Conservation (phyloP, 2,329 filamentous ascomycete genomes). For the Whalleya microplaca region DNA sequence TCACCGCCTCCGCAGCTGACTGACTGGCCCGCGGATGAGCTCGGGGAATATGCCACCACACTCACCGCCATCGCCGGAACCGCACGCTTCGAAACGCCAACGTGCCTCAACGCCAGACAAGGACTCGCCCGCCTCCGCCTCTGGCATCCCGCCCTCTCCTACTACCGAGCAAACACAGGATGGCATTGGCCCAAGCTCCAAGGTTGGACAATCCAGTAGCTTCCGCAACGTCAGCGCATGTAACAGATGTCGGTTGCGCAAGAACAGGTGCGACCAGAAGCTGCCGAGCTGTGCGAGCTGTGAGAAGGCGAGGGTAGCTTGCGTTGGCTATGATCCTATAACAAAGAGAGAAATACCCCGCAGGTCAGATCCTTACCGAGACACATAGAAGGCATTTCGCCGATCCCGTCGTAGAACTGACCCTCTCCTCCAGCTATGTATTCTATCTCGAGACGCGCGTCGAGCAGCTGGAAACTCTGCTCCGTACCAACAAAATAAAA, state of each 20-base stretch:
- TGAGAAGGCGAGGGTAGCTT: slow-evolving; percentile 88
- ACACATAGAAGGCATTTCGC: neutral
- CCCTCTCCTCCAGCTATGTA: slow-evolving; percentile 69
- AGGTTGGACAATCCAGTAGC: slow-evolving; percentile 62
- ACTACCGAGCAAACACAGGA: slow-evolving; percentile 36
- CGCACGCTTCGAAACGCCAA: slow-evolving; percentile 60
- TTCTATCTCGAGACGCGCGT: slow-evolving; percentile 91
- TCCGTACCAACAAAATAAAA: slow-evolving; percentile 69
- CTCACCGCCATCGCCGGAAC: slow-evolving; percentile 53
- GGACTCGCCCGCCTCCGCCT: slow-evolving; percentile 45
- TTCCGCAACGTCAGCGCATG: slow-evolving; percentile 93
- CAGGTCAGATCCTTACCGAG: slow-evolving; percentile 63
- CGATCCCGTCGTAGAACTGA: slow-evolving; percentile 18
- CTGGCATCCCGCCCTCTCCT: slow-evolving; percentile 41
- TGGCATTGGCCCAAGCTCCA: slow-evolving; percentile 39
- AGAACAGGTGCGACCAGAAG: slow-evolving; percentile 94
- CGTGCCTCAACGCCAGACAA: slow-evolving; percentile 57
- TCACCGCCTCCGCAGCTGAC: slow-evolving; percentile 7
- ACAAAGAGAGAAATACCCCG: slow-evolving; percentile 94
- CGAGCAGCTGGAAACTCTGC: slow-evolving; percentile 77
- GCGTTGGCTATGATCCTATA: slow-evolving; percentile 95
- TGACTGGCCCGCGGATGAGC: slow-evolving; percentile 13
- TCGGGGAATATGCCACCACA: slow-evolving; percentile 47
- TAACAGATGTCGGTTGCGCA: slow-evolving; percentile 87
- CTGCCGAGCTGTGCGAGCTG: slow-evolving; percentile 89